Evolutionary conservation across 257 asterid genomes (phyloP), one percentile per base, ranked within the genome.

Genomic region (Ligustrum vulgare): DNA sequence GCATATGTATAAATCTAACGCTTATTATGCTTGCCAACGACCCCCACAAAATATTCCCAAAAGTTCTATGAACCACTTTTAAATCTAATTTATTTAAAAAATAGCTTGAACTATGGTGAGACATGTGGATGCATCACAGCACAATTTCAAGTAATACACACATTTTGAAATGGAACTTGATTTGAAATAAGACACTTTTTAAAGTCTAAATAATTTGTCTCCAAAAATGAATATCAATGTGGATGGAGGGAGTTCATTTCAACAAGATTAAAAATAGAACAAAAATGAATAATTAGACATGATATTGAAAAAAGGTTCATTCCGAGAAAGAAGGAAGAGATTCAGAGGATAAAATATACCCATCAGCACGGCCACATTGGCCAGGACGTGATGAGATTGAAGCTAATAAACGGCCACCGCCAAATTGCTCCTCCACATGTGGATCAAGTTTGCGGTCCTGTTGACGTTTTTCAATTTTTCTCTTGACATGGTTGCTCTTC

Each of bases 361-460:
- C 92, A 72, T 87, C 95, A 68, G 88, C 81, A 58, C 92, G 85
- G 28, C 95, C 92, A 73, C 94, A 87, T 68, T 87, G 92, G 79
- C 92, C 94, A 0, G 92, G 91, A 58, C 92, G 88, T 1, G 92
- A 87, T 25, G 92, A 82, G 72, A 89, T 89, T 15, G 89, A 83
- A 68, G 92, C 92, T 68, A 83, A 72, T 70, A 87, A 70, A 65
- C 94, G 87, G n/a, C 94, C 91, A 63, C 89, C 77, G 37, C 87
- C 71, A 41, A 87, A 87, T 64, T 89, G 92, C 51, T 89, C 94
- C 82, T 89, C 94, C 62, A 89, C 78, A 33, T 89, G 94, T 32
- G 83, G 5, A 25, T 89, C 94, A 70, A 89, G 86, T 63, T 81
- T 85, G 20, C 94, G 84, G 8, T 89, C 92, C 67, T 85, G 70